A percentile compares a stretch with the other conserved stretches of the same genome.
Evolutionary conservation across 169 alveolate species (phyloP).

Genomic region (Plasmodium coatneyi): DNA sequence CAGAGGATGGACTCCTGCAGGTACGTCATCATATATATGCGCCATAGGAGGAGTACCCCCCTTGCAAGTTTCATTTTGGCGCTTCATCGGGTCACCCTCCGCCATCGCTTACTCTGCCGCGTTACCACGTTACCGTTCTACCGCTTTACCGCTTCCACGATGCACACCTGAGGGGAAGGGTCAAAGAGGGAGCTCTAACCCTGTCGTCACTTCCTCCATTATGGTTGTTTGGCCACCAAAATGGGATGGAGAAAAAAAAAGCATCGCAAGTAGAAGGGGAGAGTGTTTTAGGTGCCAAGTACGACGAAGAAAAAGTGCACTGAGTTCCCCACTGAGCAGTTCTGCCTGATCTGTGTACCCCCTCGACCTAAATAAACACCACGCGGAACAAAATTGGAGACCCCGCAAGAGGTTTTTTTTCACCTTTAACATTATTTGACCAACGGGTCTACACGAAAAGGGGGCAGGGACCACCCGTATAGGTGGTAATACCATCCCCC

Average conservation of each 20-base stretch:
- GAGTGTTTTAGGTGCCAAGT: neutral
- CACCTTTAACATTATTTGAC: neutral
- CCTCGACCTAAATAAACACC: neutral
- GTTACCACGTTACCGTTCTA: neutral
- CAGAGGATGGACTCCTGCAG: neutral
- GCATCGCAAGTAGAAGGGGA: neutral
- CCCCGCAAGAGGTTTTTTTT: too few species aligned
- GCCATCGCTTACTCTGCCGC: neutral
- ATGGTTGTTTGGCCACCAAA: neutral
- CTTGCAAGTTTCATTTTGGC: neutral
- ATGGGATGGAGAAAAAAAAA: neutral
- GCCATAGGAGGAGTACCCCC: neutral
- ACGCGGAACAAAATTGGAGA: neutral
- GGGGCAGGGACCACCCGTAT: neutral
- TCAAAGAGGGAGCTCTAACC: neutral
- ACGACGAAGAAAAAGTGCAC: neutral
- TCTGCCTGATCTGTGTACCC: neutral
- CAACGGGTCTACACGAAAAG: neutral
- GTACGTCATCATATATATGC: neutral
- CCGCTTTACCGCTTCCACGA: neutral
- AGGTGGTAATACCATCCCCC: neutral
- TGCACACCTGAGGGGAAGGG: neutral
- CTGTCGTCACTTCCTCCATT: neutral
- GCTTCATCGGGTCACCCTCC: neutral
- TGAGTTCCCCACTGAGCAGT: neutral